Conservation (phyloP, 805 yeast species). For the Diddensiella caesifluorescens region DNA sequence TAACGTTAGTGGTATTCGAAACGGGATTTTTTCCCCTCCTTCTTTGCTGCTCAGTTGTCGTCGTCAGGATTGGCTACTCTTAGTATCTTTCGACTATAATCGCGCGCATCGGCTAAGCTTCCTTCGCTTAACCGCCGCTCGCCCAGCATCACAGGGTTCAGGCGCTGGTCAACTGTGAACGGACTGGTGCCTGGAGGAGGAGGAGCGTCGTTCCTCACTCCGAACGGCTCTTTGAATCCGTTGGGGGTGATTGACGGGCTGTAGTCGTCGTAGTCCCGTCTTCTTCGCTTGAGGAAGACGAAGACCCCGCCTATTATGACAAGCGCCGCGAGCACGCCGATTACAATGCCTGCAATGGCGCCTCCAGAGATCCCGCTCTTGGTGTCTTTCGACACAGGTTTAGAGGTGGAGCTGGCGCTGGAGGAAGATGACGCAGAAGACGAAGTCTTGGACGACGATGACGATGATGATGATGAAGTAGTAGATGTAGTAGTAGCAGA, state of each 20-base stretch:
- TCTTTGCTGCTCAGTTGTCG: no score
- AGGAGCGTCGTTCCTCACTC: conserved; percentile 25
- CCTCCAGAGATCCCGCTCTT: conserved; percentile 36
- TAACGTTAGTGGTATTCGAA: no score
- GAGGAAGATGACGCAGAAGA: conserved; percentile 17
- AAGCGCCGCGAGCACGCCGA: conserved; percentile 47
- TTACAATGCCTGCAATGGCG: conserved; percentile 58
- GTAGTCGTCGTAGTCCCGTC: conserved; percentile 35
- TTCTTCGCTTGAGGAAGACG: conserved; percentile 40
- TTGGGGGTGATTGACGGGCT: conserved; percentile 35
- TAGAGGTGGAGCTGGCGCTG: conserved; percentile 14
- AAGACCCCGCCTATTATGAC: conserved; percentile 38
- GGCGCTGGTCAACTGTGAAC: conserved; percentile 51
- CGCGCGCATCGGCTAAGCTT: conserved; percentile 79
- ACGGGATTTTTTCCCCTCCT: no score
- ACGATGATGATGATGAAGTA: conserved; percentile 17
- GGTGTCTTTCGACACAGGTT: conserved; percentile 23
- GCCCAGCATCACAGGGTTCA: conserved; percentile 74
- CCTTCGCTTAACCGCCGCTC: conserved; percentile 82
- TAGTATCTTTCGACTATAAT: conserved; percentile 71
- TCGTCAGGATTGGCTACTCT: conserved; percentile 88
- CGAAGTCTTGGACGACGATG: conserved; percentile 15
- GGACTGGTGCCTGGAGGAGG: conserved; percentile 19
- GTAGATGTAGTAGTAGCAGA: conserved; percentile 12
- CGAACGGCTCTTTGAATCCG: conserved; percentile 31